Base-by-base conservation (phyloP, 1,284 basidiomycete species). In the Cryptococcus deneoformans region DNA sequence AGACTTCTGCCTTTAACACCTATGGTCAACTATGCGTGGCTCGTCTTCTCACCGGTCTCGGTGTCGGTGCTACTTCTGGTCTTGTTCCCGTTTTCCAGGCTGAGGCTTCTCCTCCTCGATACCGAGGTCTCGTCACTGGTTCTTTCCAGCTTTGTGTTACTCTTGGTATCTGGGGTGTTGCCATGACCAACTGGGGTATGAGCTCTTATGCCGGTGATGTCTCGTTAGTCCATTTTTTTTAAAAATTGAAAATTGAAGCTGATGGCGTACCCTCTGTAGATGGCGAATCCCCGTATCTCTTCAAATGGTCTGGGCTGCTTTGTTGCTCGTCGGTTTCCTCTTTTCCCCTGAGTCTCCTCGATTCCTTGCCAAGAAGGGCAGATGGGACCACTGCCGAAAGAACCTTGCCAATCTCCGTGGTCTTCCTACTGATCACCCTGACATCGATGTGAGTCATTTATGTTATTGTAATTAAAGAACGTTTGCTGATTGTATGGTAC, bases 91-190 rank as follows among this genome's bases (percentile, higher is more conserved):
- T 79, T 40, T 79, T 77, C 75, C 79, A 80, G 65, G 78, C 77
- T 24, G 77, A 77, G 58, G 70, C 73, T 14, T 57, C 67, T 29
- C 71, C 72, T 47, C 72, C 72, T 8, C 50, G 54, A 61, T 73
- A 43, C 59, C 62, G 69, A 48, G 69, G 74, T 54, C 65, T 73
- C 39, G 73, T 71, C 20, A 76, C 74, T 47, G 67, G 58, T 44
- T 60, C 58, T 58, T 81, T 80, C 77, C 80, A 81, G 64, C 71
- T 80, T 34, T 77, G 75, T 56, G 77, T 78, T 6, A 78, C 77
- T 12, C 60, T 78, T 40, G 75, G 73, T 62, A 79, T 79, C 61
- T 79, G 77, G 72, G 70, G 79, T 50, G 69, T 76, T 36, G 70
- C 77, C 53, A 77, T 76, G 58, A 68, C 69, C 57, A 78, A 77